phyloP scores from a whole-genome alignment of 73 alveolate species.

The Blepharisma japonicum region DNA sequence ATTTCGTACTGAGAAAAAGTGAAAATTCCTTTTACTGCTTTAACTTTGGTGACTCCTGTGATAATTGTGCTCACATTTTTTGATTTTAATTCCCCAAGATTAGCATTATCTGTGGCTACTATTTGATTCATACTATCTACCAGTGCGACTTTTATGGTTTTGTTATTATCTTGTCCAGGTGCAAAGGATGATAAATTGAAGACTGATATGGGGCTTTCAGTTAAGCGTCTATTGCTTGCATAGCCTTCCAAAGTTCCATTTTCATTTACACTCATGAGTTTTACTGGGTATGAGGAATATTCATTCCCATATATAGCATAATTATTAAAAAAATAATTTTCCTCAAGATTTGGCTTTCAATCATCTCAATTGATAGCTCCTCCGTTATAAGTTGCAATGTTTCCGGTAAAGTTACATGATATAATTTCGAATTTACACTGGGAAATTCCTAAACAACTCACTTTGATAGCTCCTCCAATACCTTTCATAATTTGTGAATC shows the following conservation, averaged over 20 bases:
- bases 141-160: neutral
- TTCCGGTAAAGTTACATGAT: too few relatives aligned
- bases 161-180: neutral
- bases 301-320: neutral
- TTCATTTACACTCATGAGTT: neutral
- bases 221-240: too few relatives aligned
- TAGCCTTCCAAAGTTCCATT: too few relatives aligned
- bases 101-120: neutral
- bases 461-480: too few relatives aligned
- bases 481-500: too few relatives aligned
- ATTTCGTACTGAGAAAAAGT: neutral
- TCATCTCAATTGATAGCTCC: neutral
- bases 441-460: too few relatives aligned
- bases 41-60: neutral
- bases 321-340: neutral
- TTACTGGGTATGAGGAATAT: neutral
- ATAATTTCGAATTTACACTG: too few relatives aligned
- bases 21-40: constrained; percentile 11
- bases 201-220: too few relatives aligned
- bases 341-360: neutral
- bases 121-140: neutral
- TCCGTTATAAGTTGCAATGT: neutral
- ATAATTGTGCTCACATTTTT: neutral
- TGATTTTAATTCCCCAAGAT: too few relatives aligned
- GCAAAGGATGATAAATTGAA: neutral